Evolutionary conservation across 2,329 filamentous ascomycete genomes (phyloP).

Genomic region (Diaporthe sp.): DNA sequence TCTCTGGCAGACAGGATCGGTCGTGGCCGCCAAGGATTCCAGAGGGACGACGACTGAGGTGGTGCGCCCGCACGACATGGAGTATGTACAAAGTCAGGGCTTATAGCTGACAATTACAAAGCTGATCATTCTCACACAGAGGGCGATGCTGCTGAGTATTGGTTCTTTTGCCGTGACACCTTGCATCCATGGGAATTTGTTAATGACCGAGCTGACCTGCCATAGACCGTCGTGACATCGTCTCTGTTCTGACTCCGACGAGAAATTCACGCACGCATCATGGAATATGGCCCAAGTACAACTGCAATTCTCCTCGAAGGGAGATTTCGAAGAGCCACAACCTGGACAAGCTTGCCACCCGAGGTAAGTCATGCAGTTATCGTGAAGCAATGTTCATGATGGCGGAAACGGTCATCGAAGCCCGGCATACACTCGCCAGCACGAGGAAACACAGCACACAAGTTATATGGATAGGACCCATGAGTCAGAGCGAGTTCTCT

Average conservation of each 20-base stretch:
- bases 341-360: neutral
- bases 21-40: slow-evolving; percentile 60
- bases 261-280: neutral
- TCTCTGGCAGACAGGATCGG: slow-evolving; percentile 67
- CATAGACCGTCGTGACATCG: neutral
- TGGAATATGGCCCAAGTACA: neutral
- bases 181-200: neutral
- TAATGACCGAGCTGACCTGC: neutral
- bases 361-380: neutral
- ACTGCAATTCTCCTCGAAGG: neutral
- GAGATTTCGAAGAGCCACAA: neutral
- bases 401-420: neutral
- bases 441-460: neutral
- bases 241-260: neutral
- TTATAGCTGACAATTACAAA: slow-evolving; percentile 20
- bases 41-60: slow-evolving; percentile 60
- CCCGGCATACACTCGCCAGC: neutral
- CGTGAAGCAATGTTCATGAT: neutral
- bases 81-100: slow-evolving; percentile 1
- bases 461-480: neutral
- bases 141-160: neutral
- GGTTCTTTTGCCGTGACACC: neutral
- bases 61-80: neutral
- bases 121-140: neutral
- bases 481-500: slow-evolving; percentile 4